A percentile compares a stretch with the other conserved stretches of the same genome.
phyloP scores from a whole-genome alignment of 1,139 yeast species.

The Tardiomyces depauwii region DNA sequence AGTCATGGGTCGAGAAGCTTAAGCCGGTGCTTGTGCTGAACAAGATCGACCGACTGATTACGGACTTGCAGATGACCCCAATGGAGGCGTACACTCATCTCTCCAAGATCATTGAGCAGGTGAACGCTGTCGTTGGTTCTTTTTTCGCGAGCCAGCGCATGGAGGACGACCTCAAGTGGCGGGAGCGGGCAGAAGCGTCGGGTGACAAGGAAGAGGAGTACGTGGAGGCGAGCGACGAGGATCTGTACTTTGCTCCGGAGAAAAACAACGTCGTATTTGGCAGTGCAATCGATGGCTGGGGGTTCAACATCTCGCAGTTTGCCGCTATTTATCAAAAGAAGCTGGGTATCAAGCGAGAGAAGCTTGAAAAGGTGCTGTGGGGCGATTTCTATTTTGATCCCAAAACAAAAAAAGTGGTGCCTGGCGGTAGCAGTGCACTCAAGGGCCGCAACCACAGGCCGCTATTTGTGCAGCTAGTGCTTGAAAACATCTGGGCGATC shows the following conservation, averaged over 20 bases:
- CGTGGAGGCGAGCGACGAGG: conserved; percentile 71
- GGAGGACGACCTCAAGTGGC: conserved; percentile 79
- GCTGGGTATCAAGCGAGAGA: conserved; percentile 72
- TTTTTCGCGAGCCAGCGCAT: conserved; percentile 90
- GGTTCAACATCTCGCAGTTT: conserved; percentile 81
- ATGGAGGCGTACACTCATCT: conserved; percentile 78
- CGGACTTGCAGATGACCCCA: conserved; percentile 75
- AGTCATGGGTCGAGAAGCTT: conserved; percentile 89
- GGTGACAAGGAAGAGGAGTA: conserved; percentile 42
- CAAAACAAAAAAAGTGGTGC: conserved; percentile 71
- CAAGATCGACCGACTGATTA: conserved; percentile 78
- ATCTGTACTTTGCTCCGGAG: conserved; percentile 81
- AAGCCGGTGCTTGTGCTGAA: conserved; percentile 87
- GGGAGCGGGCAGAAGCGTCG: conserved; percentile 42
- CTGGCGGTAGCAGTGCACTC: conserved; percentile 35
- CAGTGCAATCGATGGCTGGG: conserved; percentile 97
- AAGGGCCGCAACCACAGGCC: conserved; percentile 53
- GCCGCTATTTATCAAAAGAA: conserved; percentile 79
- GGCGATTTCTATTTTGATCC: conserved; percentile 88
- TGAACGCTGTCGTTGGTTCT: conserved; percentile 88
- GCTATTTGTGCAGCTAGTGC: conserved; percentile 72
- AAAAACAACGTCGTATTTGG: conserved; percentile 88
- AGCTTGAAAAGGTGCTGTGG: conserved; percentile 84
- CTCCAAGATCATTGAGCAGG: conserved; percentile 74
- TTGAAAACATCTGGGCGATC: conserved; percentile 89